These are phyloP conservation scores for Blastocystis sp. DNA, from an alignment of 352 stramenopile genomes.

Conservation along the genomic window DNA sequence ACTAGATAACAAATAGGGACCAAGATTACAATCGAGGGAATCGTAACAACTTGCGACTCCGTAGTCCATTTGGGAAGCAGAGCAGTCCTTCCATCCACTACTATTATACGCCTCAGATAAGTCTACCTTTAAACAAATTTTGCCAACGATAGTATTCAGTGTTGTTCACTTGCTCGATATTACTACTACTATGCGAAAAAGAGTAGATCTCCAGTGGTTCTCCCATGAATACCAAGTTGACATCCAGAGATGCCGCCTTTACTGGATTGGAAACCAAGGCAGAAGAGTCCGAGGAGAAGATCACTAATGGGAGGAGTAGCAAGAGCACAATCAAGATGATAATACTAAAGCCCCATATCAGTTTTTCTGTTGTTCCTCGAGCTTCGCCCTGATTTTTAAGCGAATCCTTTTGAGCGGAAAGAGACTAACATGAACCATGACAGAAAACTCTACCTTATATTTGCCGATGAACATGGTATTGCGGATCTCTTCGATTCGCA, in stretches of 20 bases:
- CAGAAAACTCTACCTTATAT: neutral
- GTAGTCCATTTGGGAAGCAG: constrained; percentile 34
- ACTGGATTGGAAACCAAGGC: constrained; percentile 56
- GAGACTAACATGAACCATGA: neutral
- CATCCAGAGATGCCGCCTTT: neutral
- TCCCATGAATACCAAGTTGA: constrained; percentile 8
- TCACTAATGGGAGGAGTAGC: constrained; percentile 34
- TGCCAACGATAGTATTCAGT: constrained; percentile 17
- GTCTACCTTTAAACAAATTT: neutral
- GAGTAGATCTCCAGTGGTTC: constrained; percentile 42
- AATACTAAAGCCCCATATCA: constrained; percentile 51
- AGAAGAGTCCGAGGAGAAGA: constrained; percentile 58
- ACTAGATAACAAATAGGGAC: neutral
- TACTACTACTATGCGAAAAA: neutral
- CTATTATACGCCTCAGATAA: neutral
- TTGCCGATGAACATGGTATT: constrained; percentile 56
- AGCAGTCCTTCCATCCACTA: neutral
- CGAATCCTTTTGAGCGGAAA: constrained; percentile 30
- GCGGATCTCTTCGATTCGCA: constrained; percentile 53
- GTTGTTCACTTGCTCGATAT: neutral
- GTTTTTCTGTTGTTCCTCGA: neutral
- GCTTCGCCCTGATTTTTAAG: constrained; percentile 20
- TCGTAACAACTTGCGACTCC: neutral
- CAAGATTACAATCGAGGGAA: neutral
- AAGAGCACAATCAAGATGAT: constrained; percentile 42